Conservation (phyloP, 257 asterid genomes). For the Primulina huaijiensis region DNA sequence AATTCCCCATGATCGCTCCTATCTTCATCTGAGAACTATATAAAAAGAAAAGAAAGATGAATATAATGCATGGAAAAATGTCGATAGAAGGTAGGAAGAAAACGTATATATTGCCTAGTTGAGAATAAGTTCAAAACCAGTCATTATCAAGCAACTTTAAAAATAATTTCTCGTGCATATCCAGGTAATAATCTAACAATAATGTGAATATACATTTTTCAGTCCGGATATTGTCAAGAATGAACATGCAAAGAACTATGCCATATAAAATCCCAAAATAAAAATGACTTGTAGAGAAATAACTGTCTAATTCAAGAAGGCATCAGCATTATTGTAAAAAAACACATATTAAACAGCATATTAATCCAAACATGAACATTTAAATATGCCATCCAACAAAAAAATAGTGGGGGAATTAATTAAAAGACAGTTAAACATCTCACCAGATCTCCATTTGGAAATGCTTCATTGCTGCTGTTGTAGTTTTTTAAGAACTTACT, state of each 20-base stretch:
- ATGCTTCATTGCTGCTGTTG: conserved; percentile 33
- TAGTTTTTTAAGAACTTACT: conserved; percentile 58
- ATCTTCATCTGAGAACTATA: conserved; percentile 78
- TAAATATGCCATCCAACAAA: neutral
- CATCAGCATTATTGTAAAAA: conserved; percentile 7
- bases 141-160: conserved; percentile 18
- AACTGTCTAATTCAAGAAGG: conserved; percentile 6
- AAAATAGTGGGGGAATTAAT: neutral
- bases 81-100: neutral
- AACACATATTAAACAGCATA: neutral
- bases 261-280: conserved; percentile 2
- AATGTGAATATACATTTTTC: conserved; percentile 20
- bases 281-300: neutral
- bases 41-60: conserved; percentile 19
- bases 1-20: conserved; percentile 47
- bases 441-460: conserved; percentile 57
- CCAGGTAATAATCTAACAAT: conserved; percentile 1
- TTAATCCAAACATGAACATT: neutral
- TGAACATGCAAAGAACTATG: neutral
- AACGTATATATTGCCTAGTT: conserved; percentile 6
- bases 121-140: neutral
- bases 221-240: conserved; percentile 2
- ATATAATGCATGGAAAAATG: conserved; percentile 1
- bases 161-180: conserved; percentile 4
- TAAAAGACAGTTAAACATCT: conserved; percentile 28